Base-by-base conservation (phyloP, 2,329 filamentous ascomycete species). In the Rutstroemia sydowiana region DNA sequence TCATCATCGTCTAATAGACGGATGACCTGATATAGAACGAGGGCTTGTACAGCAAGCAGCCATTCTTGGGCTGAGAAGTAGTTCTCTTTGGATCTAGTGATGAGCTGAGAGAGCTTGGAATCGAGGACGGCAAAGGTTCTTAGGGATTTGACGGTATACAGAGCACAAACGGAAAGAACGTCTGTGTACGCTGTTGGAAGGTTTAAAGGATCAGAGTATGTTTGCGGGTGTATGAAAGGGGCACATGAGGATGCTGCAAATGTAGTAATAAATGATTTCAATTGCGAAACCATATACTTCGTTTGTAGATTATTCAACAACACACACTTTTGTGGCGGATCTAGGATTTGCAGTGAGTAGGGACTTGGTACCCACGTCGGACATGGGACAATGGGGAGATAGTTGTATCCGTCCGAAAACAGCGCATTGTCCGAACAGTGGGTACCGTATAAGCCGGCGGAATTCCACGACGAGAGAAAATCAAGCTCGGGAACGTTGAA, bases 11-110 rank as follows among this genome's bases (percentile, higher is more conserved):
- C 63, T 34, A 62, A 64, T 3, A 66, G 55, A 11, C 64, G 56
- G 11, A 66, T 66, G 16, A 61, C 55, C 30, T 66, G 63, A 39
- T 63, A 65, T 5, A 65, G 53, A n/a, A 63, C 28, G 3, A 66
- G 48, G 2, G 49, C 51, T 45, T 66, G 64, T 3, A 65, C 47
- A 10, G 36, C 51, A 2, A 57, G 45, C 9, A 57, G 52, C 36
- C 51, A 45, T 10, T 59, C 44, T 37, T 53, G 32, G 8, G 53
- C 20, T 10, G 20, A 10, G 37, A 48, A 48, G 6, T 37, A 31
- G 13, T 46, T 31, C 4, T 30, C 44, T n/a, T 49, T 36, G 16
- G 57, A 52, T n/a, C 28, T 20, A 14, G 40, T 18, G 3, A 56
- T 39, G 3, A 60, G 48, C 5, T 36, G 32, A 2, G 31, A 45